Conservation (phyloP, 148 eudicot species). For the Cornus kousa region DNA sequence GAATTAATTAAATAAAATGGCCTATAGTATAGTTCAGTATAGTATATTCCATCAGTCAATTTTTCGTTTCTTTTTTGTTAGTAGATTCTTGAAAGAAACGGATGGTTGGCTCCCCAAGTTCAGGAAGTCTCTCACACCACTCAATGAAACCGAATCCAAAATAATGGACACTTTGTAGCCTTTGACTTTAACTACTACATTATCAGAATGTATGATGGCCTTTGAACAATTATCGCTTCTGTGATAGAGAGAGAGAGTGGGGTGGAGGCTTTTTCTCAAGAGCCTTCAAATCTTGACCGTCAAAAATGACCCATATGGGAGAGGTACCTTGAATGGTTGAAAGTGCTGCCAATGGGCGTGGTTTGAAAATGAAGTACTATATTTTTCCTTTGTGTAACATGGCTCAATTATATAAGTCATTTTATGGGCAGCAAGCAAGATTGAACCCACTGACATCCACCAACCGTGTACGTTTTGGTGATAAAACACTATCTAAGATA, state of each 20-base stretch:
- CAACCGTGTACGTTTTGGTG: too few species aligned
- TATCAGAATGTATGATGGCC: too few species aligned
- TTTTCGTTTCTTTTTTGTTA: not conserved
- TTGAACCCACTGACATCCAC: too few species aligned
- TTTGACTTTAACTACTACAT: not conserved
- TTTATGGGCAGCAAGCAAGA: too few species aligned
- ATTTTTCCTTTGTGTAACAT: too few species aligned
- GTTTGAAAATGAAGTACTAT: too few species aligned
- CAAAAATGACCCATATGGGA: not conserved
- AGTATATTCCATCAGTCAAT: not conserved
- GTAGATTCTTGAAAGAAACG: not conserved
- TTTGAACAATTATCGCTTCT: not conserved
- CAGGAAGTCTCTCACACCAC: slow-evolving; percentile 8
- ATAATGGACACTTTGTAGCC: not conserved
- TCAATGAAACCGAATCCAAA: not conserved
- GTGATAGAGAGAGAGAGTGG: too few species aligned
- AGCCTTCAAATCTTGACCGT: not conserved
- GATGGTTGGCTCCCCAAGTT: slow-evolving; percentile 5
- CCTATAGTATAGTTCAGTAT: not conserved
- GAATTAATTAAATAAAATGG: not conserved
- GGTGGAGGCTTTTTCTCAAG: too few species aligned
- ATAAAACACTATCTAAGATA: too few species aligned
- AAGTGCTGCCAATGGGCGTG: too few species aligned
- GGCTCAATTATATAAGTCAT: too few species aligned
- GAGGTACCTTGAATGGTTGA: not conserved